Evolutionary conservation across 108 stramenopile genomes (phyloP).

Genomic region (Skeletonema costatum): DNA sequence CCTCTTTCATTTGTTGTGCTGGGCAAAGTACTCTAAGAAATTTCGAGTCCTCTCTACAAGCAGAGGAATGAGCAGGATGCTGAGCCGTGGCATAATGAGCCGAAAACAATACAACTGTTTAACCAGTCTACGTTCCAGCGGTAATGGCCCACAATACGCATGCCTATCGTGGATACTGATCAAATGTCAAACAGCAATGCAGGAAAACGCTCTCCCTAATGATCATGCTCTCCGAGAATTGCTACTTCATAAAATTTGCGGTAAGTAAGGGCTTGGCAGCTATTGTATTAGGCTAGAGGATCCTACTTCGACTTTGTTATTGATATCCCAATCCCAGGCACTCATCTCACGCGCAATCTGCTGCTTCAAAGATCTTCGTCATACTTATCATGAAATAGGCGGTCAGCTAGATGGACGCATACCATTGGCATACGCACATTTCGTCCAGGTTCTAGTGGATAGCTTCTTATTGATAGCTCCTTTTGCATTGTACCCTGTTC

Average conservation of each 20-base stretch:
- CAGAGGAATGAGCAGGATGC: conserved; percentile 40
- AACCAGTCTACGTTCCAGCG: conserved; percentile 2
- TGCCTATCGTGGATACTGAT: conserved; percentile 41
- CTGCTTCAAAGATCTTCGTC: conserved; percentile 26
- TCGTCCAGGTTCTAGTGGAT: conserved; percentile 55
- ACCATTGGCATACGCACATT: conserved; percentile 53
- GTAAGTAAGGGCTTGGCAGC: background rate
- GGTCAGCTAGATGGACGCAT: conserved; percentile 52
- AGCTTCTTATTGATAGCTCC: conserved; percentile 42
- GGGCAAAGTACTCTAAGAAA: conserved; percentile 26
- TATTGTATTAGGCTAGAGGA: background rate
- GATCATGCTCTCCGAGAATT: conserved; percentile 30
- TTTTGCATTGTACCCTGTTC: conserved; percentile 40
- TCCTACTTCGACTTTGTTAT: background rate
- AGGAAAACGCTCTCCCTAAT: conserved; percentile 17
- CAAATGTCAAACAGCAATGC: conserved; percentile 21
- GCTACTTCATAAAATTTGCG: conserved; percentile 37
- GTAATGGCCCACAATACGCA: conserved; percentile 25
- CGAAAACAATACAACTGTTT: conserved; percentile 25
- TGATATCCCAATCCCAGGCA: background rate
- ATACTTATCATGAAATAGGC: conserved; percentile 20
- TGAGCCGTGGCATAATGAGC: conserved; percentile 27
- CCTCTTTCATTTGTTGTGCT: conserved; percentile 39
- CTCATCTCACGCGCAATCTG: background rate
- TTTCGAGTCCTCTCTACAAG: conserved; percentile 36